Base-by-base conservation (phyloP, 441 rosid species). In the Raphanus hybrid region DNA sequence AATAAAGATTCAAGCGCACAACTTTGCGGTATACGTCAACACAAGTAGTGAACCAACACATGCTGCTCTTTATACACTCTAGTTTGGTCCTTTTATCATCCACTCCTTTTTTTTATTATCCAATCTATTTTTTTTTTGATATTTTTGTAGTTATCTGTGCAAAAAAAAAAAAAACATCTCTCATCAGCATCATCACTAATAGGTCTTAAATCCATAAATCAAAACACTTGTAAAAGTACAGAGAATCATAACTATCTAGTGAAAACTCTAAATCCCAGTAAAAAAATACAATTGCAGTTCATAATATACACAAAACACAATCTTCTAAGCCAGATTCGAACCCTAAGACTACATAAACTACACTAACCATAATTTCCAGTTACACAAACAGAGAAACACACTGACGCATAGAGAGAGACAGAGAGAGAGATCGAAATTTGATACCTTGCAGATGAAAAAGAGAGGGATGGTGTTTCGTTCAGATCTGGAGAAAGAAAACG, bases 31-130 rank as follows among this genome's bases (percentile, higher is more conserved):
- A 81, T 66, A 83, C 80, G 71, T 82, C 87, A 81, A 87, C 81
- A 45, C 78, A 80, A 60, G 54, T 73, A 72, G 83, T 82, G 75
- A 81, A 81, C 92, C 90, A 88, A 86, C 86, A 86, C 96, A 89
- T 91, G 41, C 73, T 88, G 87, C 26, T 77, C 71, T 64, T 73
- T 73, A 3, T 57, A 58, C 34, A 57, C 68, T 58, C 71, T 76
- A 54, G 29, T 4, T 69, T 70, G 3, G 70, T 26, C 45, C 10
- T 20, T 14, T 48, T 70, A 64, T 70, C 69, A 73, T 70, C 74
- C 78, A 76, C 64, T 16, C 20, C 34, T 29, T 29, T 63, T 67
- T 43, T 43, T 12, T 43, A 39, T 14, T 58, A 12, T 64, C 81
- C 59, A 64, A 41, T 74, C 64, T 8, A 39, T 7, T 35, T 35